Conservation (phyloP, 495 filamentous ascomycete species). For the Penicillium daleae region DNA sequence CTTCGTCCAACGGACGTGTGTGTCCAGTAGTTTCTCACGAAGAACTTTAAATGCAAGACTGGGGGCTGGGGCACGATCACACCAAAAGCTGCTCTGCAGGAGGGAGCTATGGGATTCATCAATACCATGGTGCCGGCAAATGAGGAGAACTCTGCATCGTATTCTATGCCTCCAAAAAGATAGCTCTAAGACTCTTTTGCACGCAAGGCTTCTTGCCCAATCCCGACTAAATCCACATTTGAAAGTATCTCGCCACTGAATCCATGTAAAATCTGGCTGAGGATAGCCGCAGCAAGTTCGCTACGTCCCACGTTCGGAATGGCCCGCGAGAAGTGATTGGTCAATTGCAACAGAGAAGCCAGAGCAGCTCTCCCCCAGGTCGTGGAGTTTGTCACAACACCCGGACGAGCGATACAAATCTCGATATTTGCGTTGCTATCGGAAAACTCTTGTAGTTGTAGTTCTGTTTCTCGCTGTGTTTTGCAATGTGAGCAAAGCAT, state of each 20-base stretch:
- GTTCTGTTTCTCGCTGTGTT: constrained; percentile 47
- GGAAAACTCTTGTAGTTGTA: constrained; percentile 42
- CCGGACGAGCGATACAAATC: constrained; percentile 42
- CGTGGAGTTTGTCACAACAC: constrained; percentile 24
- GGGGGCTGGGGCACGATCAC: too few relatives aligned
- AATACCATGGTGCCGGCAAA: neutral
- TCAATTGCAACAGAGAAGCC: constrained; percentile 7
- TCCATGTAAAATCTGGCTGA: constrained; percentile 49
- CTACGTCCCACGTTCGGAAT: constrained; percentile 39
- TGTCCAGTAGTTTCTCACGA: constrained; percentile 4
- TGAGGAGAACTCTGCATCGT: neutral
- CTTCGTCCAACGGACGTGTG: constrained; percentile 19
- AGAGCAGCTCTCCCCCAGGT: constrained; percentile 15
- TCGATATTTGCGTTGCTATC: constrained; percentile 38
- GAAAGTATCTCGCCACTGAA: constrained; percentile 50
- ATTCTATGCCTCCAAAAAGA: neutral
- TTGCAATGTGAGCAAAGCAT: constrained; percentile 2
- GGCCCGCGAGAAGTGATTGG: constrained; percentile 10
- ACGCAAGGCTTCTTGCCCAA: constrained; percentile 28
- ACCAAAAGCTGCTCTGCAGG: too few relatives aligned
- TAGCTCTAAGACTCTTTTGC: neutral
- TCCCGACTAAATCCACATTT: constrained; percentile 50
- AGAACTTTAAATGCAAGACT: neutral
- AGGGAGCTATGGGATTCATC: too few relatives aligned
- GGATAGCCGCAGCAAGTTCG: constrained; percentile 48